Evolutionary conservation across 2,329 filamentous ascomycete species (phyloP).

Genomic region (Madurella fahalii): DNA sequence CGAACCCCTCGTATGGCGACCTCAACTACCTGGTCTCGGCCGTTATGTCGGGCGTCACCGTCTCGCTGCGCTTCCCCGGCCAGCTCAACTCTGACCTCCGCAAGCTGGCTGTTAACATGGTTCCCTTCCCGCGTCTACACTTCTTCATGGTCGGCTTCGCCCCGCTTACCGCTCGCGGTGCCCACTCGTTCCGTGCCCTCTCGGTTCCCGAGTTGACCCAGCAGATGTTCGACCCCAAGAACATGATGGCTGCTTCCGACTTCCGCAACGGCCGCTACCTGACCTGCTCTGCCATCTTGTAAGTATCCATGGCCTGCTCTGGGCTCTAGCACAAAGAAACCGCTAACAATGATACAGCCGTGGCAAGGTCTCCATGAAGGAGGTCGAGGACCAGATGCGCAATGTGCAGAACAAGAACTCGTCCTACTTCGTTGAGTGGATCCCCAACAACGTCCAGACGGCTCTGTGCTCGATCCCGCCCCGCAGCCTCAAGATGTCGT

Average conservation of each 20-base stretch:
- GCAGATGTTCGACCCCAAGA: conserved; percentile 99
- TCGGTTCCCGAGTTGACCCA: conserved; percentile 97
- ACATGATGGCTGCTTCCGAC: conserved; percentile 99
- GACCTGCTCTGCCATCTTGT: conserved; percentile 98
- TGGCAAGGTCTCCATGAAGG: conserved; percentile 99
- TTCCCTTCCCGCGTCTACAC: conserved; percentile 99
- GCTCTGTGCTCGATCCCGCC: conserved; percentile 98
- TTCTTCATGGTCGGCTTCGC: conserved; percentile 99
- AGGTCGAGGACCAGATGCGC: conserved; percentile 99
- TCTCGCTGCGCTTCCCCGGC: conserved; percentile 97
- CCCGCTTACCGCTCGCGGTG: conserved; percentile 81
- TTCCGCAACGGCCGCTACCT: conserved; percentile 99
- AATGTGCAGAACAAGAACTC: conserved; percentile 99
- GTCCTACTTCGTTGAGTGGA: conserved; percentile 99
- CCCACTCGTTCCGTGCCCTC: conserved; percentile 94
- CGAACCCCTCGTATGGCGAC: conserved; percentile 97
- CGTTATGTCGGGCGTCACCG: conserved; percentile 99
- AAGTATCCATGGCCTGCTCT: conserved; percentile 35
- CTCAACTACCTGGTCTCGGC: conserved; percentile 99
- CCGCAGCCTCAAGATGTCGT: conserved; percentile 97
- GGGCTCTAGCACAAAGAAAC: background rate
- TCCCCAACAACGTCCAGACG: conserved; percentile 99
- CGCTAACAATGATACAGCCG: conserved; percentile 56
- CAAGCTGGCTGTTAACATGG: conserved; percentile 99
- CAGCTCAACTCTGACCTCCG: conserved; percentile 99